These are phyloP conservation scores for Hypoxylon fuscum DNA, from an alignment of 495 filamentous ascomycete genomes.

Conservation along the genomic window DNA sequence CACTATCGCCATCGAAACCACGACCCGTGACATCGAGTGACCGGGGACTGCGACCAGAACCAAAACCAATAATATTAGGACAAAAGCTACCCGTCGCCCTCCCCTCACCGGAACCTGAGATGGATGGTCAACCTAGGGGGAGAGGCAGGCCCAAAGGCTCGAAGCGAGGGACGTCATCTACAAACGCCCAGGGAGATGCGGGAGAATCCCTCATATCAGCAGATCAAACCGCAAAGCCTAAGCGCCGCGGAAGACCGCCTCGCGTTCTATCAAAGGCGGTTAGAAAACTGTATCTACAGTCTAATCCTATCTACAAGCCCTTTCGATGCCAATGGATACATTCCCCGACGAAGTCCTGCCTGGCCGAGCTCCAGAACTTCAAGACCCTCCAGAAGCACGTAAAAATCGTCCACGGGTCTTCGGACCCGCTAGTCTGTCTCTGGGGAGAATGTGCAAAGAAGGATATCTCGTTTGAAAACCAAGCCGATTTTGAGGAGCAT, in stretches of 20 bases:
- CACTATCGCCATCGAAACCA: slow-evolving; percentile 27
- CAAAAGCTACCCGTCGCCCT: neutral
- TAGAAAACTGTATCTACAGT: slow-evolving; percentile 37
- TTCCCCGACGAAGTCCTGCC: slow-evolving; percentile 53
- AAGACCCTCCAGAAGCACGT: slow-evolving; percentile 75
- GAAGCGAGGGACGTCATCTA: slow-evolving; percentile 30
- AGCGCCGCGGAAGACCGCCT: slow-evolving; percentile 40
- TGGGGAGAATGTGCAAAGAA: slow-evolving; percentile 47
- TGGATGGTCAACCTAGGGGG: slow-evolving; percentile 37
- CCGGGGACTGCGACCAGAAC: slow-evolving; percentile 1
- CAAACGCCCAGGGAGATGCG: slow-evolving; percentile 14
- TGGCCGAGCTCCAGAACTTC: slow-evolving; percentile 77
- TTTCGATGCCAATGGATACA: slow-evolving; percentile 54
- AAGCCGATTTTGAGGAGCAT: slow-evolving; percentile 65
- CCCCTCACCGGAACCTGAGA: no score
- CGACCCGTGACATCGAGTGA: neutral
- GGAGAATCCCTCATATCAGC: no score
- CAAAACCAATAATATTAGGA: neutral
- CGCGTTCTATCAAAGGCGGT: slow-evolving; percentile 19
- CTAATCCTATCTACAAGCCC: slow-evolving; percentile 33
- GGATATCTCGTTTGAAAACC: slow-evolving; percentile 36
- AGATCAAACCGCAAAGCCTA: slow-evolving; percentile 22
- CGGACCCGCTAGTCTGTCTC: slow-evolving; percentile 44
- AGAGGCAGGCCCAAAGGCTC: slow-evolving; percentile 43
- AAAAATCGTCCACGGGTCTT: slow-evolving; percentile 59